Percentiles rank a stretch among this genome's conserved stretches.
phyloP scores from a whole-genome alignment of 768 basidiomycete genomes.

The Termitomyces sp. region DNA sequence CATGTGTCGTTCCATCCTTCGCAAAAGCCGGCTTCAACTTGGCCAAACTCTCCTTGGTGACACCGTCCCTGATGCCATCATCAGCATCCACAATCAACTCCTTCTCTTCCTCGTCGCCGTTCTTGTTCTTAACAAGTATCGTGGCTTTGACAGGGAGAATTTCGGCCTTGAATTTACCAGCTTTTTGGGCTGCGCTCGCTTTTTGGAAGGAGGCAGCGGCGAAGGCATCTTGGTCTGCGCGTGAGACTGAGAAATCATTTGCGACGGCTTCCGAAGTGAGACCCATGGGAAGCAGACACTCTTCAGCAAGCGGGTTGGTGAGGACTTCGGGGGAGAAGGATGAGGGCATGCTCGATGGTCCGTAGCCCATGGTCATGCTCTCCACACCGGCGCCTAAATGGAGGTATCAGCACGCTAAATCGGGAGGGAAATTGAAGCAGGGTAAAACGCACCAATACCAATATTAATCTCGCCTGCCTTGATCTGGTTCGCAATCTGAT shows the following conservation, averaged over 20 bases:
- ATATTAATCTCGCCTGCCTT: constrained; percentile 77
- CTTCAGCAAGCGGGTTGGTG: constrained; percentile 61
- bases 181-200: constrained; percentile 75
- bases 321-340: constrained; percentile 64
- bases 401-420: background rate
- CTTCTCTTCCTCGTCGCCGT: constrained; percentile 55
- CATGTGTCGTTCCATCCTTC: constrained; percentile 57
- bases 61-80: constrained; percentile 84
- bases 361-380: constrained; percentile 82
- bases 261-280: constrained; percentile 94
- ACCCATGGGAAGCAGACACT: constrained; percentile 63
- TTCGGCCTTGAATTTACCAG: constrained; percentile 80
- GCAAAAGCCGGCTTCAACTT: constrained; percentile 85
- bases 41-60: constrained; percentile 68
- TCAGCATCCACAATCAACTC: constrained; percentile 74
- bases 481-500: constrained; percentile 81
- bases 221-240: constrained; percentile 75
- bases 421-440: background rate
- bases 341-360: constrained; percentile 44
- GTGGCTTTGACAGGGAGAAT: constrained; percentile 67
- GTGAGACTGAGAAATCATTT: constrained; percentile 65
- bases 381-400: constrained; percentile 79
- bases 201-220: constrained; percentile 83
- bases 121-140: constrained; percentile 51
- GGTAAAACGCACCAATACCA: constrained; percentile 64